Evolutionary conservation across 2,329 filamentous ascomycete genomes (phyloP).

Genomic region (Thielaviopsis ethacetica): DNA sequence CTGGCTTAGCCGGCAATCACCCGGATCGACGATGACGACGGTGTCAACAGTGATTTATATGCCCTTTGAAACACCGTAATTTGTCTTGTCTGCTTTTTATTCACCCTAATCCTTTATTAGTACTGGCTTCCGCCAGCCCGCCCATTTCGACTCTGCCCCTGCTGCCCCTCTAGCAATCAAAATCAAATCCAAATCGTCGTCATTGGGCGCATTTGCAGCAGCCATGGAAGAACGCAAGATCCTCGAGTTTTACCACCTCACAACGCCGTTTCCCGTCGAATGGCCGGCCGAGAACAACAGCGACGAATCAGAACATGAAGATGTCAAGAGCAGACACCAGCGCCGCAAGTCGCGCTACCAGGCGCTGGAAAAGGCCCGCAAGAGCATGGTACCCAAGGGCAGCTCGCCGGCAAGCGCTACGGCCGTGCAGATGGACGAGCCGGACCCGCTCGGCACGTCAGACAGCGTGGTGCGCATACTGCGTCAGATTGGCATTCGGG

Average conservation of each 20-base stretch:
- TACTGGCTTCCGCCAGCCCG: not conserved
- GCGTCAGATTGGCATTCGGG: constrained; percentile 56
- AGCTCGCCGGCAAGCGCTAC: constrained; percentile 28
- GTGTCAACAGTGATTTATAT: not conserved
- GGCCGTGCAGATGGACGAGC: constrained; percentile 78
- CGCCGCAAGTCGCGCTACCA: constrained; percentile 67
- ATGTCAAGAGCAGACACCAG: constrained; percentile 29
- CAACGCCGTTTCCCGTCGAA: constrained; percentile 59
- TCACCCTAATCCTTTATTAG: not conserved
- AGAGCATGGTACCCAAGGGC: constrained; percentile 39
- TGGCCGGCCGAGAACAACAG: constrained; percentile 73
- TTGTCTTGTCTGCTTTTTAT: not conserved
- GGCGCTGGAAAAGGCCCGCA: constrained; percentile 58
- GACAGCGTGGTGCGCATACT: constrained; percentile 75
- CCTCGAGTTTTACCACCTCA: constrained; percentile 78
- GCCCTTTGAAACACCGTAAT: not conserved
- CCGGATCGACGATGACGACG: not conserved
- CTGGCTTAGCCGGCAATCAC: constrained; percentile 1
- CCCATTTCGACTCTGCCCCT: not conserved
- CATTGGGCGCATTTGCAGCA: not conserved
- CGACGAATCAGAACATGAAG: constrained; percentile 46
- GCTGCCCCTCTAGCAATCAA: not conserved
- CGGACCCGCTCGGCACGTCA: constrained; percentile 75
- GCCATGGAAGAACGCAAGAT: constrained; percentile 55
- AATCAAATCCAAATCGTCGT: too few species aligned